Evolutionary conservation across 1,284 basidiomycete species (phyloP).

Genomic region (Leccinum subfulvum): DNA sequence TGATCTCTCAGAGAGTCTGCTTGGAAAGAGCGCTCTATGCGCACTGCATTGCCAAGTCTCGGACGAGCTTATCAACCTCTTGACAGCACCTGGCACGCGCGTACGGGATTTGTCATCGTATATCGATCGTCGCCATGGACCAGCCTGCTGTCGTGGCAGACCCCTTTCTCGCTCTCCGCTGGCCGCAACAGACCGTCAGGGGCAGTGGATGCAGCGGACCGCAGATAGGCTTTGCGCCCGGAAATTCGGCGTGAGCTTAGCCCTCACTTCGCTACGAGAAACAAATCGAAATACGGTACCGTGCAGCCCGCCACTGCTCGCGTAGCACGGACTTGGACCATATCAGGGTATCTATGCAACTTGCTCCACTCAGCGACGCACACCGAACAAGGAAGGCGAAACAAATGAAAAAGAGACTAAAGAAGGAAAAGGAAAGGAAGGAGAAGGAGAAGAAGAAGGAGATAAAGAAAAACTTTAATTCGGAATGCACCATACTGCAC

Average conservation of each 20-base stretch:
- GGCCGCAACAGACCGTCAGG: neutral
- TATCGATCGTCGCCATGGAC: neutral
- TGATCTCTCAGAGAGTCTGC: constrained; percentile 1
- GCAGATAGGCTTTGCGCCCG: constrained; percentile 6
- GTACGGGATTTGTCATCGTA: constrained; percentile 5
- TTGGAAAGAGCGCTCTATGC: constrained; percentile 1
- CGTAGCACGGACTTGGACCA: neutral
- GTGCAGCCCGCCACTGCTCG: neutral
- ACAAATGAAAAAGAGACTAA: neutral
- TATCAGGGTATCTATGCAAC: neutral
- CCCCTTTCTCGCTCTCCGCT: neutral
- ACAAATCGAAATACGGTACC: neutral
- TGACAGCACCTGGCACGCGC: neutral
- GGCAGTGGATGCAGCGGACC: constrained; percentile 5
- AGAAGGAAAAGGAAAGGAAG: neutral
- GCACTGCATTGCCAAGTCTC: neutral
- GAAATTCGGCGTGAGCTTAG: constrained; percentile 15
- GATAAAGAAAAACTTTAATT: neutral
- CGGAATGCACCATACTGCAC: neutral
- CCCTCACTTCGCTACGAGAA: constrained; percentile 19
- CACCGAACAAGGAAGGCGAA: neutral
- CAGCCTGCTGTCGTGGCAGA: neutral
- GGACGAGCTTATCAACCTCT: neutral
- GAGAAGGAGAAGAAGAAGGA: neutral
- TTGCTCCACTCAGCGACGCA: neutral